Percentiles rank a stretch among this genome's conserved stretches.
Evolutionary conservation across 805 yeast species (phyloP).

Genomic region (Candida mattraensis): DNA sequence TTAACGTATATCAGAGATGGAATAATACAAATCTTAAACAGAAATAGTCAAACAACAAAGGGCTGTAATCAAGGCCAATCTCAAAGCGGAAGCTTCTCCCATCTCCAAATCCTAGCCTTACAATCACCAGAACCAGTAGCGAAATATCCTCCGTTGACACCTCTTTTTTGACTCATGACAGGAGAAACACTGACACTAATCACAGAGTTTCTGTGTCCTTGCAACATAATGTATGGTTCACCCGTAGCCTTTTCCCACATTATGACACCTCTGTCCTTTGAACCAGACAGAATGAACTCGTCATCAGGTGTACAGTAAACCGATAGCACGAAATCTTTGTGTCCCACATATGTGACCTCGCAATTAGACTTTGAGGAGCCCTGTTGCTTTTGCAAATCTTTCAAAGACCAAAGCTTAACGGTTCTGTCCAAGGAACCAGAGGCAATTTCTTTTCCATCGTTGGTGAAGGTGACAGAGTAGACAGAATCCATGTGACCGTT

Average conservation of each 20-base stretch:
- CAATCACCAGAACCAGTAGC: constrained; percentile 98
- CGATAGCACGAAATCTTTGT: constrained; percentile 90
- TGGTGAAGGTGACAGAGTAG: constrained; percentile 90
- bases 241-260: constrained; percentile 95
- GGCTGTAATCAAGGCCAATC: neutral
- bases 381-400: constrained; percentile 49
- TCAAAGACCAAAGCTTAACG: constrained; percentile 92
- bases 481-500: constrained; percentile 97
- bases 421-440: constrained; percentile 95
- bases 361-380: constrained; percentile 57
- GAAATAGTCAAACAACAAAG: constrained; percentile 5
- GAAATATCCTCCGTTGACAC: constrained; percentile 76
- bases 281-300: constrained; percentile 88
- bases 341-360: constrained; percentile 92
- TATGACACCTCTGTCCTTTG: constrained; percentile 95
- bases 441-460: constrained; percentile 87
- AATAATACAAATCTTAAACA: constrained; percentile 18
- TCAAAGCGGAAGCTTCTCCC: constrained; percentile 45
- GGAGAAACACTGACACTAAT: constrained; percentile 92
- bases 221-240: constrained; percentile 90
- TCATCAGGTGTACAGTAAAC: constrained; percentile 94
- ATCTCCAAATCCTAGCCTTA: constrained; percentile 95
- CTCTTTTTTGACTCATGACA: constrained; percentile 49
- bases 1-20: constrained; percentile 7
- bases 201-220: constrained; percentile 95